phyloP scores from a whole-genome alignment of 805 yeast genomes.

The Starmera pachycereana region DNA sequence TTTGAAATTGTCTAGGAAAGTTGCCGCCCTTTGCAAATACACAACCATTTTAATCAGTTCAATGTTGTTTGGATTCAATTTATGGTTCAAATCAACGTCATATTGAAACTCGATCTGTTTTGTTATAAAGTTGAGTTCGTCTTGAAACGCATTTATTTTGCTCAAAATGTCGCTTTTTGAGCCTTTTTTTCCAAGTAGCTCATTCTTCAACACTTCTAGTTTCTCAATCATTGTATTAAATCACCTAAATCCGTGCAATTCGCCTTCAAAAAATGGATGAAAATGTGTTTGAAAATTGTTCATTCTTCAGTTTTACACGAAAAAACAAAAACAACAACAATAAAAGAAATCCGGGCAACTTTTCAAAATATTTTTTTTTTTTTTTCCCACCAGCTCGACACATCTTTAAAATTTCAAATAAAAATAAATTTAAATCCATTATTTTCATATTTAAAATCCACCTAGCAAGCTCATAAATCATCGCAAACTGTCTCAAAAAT shows the following conservation, averaged over 20 bases:
- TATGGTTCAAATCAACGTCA: slow-evolving; percentile 6
- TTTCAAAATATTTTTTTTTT: too few relatives aligned
- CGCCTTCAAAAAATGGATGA: too few relatives aligned
- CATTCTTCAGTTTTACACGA: too few relatives aligned
- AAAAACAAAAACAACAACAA: too few relatives aligned
- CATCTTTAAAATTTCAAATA: too few relatives aligned
- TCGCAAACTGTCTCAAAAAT: slow-evolving; percentile 4
- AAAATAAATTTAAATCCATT: too few relatives aligned
- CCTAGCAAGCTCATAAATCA: too few relatives aligned
- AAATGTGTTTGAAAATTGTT: too few relatives aligned
- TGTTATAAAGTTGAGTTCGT: slow-evolving; percentile 5
- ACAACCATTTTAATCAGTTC: background rate
- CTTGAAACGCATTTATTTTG: slow-evolving; percentile 9
- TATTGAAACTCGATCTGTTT: slow-evolving; percentile 11
- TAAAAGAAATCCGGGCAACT: too few relatives aligned
- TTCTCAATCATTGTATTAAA: background rate
- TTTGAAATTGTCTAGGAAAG: slow-evolving; percentile 8
- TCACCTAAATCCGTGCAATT: too few relatives aligned
- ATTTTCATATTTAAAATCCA: too few relatives aligned
- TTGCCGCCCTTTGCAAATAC: slow-evolving; percentile 2
- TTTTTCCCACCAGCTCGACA: too few relatives aligned
- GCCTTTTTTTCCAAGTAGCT: slow-evolving; percentile 2
- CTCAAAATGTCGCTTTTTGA: slow-evolving; percentile 8
- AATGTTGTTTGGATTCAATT: background rate
- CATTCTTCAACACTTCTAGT: slow-evolving; percentile 3